Evolutionary conservation across 208 protist species (phyloP).

Genomic region (Zelonia costaricensis): DNA sequence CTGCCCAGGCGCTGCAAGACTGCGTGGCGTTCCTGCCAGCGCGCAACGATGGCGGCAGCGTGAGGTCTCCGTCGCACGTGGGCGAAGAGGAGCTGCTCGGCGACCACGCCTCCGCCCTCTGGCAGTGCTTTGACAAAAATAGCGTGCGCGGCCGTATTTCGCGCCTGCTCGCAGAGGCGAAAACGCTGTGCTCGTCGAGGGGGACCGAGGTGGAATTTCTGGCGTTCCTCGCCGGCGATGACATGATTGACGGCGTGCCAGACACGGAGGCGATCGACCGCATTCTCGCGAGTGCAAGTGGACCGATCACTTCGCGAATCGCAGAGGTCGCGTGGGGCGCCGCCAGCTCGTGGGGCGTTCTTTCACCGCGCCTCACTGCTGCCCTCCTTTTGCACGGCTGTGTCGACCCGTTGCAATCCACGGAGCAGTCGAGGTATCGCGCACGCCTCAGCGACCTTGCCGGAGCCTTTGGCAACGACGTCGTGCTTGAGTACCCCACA

Average conservation of each 20-base stretch:
- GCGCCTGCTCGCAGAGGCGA: constrained; percentile 23
- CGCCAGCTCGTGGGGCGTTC: constrained; percentile 14
- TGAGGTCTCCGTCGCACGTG: constrained; percentile 34
- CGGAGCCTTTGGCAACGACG: constrained; percentile 3
- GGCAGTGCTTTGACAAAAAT: constrained; percentile 21
- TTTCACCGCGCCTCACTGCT: constrained; percentile 18
- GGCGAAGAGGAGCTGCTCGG: constrained; percentile 45
- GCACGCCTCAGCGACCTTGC: constrained; percentile 19
- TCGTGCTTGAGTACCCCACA: constrained; percentile 29
- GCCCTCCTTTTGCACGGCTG: constrained; percentile 33
- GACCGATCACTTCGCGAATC: constrained; percentile 19
- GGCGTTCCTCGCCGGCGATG: constrained; percentile 14
- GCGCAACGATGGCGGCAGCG: constrained; percentile 7
- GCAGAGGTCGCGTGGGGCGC: constrained; percentile 21
- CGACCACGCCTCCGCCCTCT: constrained; percentile 26
- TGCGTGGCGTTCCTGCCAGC: constrained; percentile 32
- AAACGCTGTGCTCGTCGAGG: constrained; percentile 8
- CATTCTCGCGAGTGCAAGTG: constrained; percentile 16
- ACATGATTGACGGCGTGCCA: constrained; percentile 15
- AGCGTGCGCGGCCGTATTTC: constrained; percentile 17
- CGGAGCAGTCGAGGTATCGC: constrained; percentile 21
- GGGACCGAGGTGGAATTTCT: constrained; percentile 22
- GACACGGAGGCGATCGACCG: constrained; percentile 12
- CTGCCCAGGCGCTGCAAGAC: constrained; percentile 37
- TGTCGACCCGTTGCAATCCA: constrained; percentile 23